Conservation (phyloP, 345 rosid species). For the Gossypium stocksii region DNA sequence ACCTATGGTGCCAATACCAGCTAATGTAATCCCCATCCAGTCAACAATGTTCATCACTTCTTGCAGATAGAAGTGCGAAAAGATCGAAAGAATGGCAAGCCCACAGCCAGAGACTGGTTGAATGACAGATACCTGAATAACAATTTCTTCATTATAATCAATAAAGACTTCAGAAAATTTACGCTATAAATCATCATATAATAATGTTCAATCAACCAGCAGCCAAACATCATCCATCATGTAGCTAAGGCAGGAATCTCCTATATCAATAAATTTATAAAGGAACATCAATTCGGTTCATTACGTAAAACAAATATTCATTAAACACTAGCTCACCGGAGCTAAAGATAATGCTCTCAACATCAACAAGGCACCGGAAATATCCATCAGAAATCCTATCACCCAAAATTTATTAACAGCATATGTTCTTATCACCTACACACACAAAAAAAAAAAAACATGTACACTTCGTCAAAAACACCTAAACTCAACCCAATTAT, state of each 20-base stretch:
- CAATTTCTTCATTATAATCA: slow-evolving; percentile 10
- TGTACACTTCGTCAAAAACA: not conserved
- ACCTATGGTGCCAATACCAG: slow-evolving; percentile 98
- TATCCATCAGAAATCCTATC: slow-evolving; percentile 86
- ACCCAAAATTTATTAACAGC: slow-evolving; percentile 64
- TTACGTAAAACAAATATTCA: not conserved
- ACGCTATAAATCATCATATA: not conserved
- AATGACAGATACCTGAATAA: slow-evolving; percentile 79
- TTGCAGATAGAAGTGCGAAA: slow-evolving; percentile 91
- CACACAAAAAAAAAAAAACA: not conserved
- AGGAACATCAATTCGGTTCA: not conserved
- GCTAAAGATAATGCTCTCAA: slow-evolving; percentile 83
- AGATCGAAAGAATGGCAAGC: slow-evolving; percentile 83
- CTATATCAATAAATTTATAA: not conserved
- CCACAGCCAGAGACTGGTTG: slow-evolving; percentile 99
- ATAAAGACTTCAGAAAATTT: slow-evolving; percentile 1
- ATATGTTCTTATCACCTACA: slow-evolving; percentile 18
- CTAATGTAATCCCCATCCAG: slow-evolving; percentile 92
- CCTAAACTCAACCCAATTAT: not conserved
- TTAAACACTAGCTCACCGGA: slow-evolving; percentile 54
- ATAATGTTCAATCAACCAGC: not conserved
- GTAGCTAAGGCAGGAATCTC: not conserved
- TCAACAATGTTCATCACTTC: slow-evolving; percentile 90
- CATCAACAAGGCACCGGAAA: slow-evolving; percentile 89
- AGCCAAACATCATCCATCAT: not conserved